Evolutionary conservation across 225 moss, liverwort and hornwort species (phyloP).

Genomic region (Anthoceros angustus): DNA sequence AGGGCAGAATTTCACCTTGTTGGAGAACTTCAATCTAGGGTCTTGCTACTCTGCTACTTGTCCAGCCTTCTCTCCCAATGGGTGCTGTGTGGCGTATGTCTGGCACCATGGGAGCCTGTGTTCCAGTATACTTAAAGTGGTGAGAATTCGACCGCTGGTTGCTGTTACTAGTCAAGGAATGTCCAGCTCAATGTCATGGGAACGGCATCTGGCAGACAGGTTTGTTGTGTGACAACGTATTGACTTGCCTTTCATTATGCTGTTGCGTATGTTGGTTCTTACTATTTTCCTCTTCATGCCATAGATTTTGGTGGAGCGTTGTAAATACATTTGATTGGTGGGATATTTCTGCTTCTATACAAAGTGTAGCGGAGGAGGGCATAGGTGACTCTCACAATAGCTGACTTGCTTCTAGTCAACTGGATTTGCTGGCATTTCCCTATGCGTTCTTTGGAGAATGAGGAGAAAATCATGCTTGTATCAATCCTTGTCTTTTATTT

Average conservation of each 20-base stretch:
- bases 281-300: not conserved
- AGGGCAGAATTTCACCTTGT: conserved; percentile 38
- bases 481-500: not conserved
- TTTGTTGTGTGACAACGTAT: conserved; percentile 3
- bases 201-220: conserved; percentile 90
- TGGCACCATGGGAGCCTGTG: conserved; percentile 61
- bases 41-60: conserved; percentile 33
- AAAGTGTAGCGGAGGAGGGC: conserved; percentile 65
- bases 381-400: conserved; percentile 25
- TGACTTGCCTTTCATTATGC: not conserved
- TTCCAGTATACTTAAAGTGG: conserved; percentile 52
- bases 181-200: conserved; percentile 29
- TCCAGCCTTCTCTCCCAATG: conserved; percentile 83
- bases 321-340: conserved; percentile 89
- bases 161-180: conserved; percentile 19
- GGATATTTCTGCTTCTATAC: conserved; percentile 74
- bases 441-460: too few species aligned
- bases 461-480: not conserved
- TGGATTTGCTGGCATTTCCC: too few species aligned
- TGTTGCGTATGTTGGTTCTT: not conserved
- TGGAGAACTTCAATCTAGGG: conserved; percentile 55
- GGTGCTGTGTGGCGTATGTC: conserved; percentile 79
- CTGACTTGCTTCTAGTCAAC: too few species aligned
- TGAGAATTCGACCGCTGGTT: conserved; percentile 32
- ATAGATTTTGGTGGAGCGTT: conserved; percentile 97